Base-by-base conservation (phyloP, 768 basidiomycete genomes). In the Lepiota subincarnata region DNA sequence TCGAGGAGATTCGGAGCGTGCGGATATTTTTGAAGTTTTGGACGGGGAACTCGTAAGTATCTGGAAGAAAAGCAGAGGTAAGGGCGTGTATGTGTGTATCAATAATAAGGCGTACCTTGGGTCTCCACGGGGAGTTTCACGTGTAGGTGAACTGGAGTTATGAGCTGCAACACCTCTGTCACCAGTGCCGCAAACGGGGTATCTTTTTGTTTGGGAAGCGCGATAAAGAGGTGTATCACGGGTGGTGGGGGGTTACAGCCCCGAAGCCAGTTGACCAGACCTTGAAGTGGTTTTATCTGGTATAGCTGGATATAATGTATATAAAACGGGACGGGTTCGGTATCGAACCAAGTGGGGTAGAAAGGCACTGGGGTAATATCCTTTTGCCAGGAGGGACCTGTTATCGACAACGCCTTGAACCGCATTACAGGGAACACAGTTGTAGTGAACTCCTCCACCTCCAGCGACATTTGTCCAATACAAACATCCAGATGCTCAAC, bases 231-330 rank as follows among this genome's bases (percentile, higher is more conserved):
- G 26, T 52, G 42, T 16, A 44, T 20, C 22, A 52, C 20, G 8
- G 50, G 39, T 18, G 34, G 41, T 12, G 50, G 50, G 12, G 50
- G 13, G 34, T 52, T 36, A 37, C 14, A 35, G 14, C 19, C 24
- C 10, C 42, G 10, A 10, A 52, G 35, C 50, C 50, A 52, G 35
- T 43, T 31, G 24, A 44, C 36, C 18, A 52, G 19, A 12, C 24
- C 22, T 20, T 35, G 42, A 11, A 42, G 11, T n/a, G 50, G 50
- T 26, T n/a, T 43, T 6, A 35, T 14, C 12, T 52, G 42, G 28
- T 22, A 34, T 5, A 52, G 20, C 18, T 44, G 50, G 4, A 52
- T 43, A 24, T 52, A 36, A 52, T 52, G 50, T n/a, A 52, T 44
- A n/a, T 16, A 28, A 10, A 43, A 37, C 12, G 18, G 19, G 7